Conservation (phyloP, 164 flowering plant genomes). For the Sedum album region DNA sequence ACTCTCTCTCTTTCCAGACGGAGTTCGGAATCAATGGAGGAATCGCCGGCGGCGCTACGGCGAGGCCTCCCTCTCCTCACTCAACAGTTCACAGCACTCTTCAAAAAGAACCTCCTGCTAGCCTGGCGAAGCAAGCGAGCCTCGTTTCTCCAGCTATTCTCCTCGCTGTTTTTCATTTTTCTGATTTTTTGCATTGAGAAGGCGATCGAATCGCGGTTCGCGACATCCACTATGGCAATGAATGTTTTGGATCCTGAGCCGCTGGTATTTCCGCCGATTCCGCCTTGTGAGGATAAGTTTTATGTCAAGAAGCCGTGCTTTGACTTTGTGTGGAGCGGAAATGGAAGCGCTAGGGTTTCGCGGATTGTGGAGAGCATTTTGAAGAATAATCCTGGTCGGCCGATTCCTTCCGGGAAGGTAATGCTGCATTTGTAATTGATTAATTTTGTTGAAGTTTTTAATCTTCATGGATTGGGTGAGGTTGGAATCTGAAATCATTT, state of each 20-base stretch:
- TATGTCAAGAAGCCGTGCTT: conserved; percentile 51
- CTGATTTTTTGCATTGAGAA: conserved; percentile 65
- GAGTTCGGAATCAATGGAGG: neutral
- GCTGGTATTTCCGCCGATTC: conserved; percentile 41
- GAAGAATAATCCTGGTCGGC: conserved; percentile 80
- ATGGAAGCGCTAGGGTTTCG: conserved; percentile 26
- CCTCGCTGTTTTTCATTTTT: conserved; percentile 78
- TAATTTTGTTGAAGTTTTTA: too few relatives aligned
- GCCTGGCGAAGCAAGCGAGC: conserved; percentile 66
- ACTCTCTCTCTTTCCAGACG: neutral
- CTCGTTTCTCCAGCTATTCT: conserved; percentile 56
- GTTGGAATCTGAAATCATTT: neutral
- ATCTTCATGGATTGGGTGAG: neutral
- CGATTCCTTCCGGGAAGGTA: conserved; percentile 68
- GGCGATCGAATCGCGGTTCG: conserved; percentile 32
- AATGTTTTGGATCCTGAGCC: conserved; percentile 45
- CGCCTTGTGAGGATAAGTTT: conserved; percentile 77
- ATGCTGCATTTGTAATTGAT: too few relatives aligned
- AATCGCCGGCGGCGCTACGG: conserved; percentile 23
- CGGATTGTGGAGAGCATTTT: conserved; percentile 47
- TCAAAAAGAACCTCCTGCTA: conserved; percentile 58
- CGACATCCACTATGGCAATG: conserved; percentile 26
- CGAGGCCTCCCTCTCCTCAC: conserved; percentile 45
- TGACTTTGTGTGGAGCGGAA: conserved; percentile 92
- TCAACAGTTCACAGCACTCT: conserved; percentile 60